Base-by-base conservation (phyloP, 2,329 filamentous ascomycete species). In the Bimuria novae-zelandiae region DNA sequence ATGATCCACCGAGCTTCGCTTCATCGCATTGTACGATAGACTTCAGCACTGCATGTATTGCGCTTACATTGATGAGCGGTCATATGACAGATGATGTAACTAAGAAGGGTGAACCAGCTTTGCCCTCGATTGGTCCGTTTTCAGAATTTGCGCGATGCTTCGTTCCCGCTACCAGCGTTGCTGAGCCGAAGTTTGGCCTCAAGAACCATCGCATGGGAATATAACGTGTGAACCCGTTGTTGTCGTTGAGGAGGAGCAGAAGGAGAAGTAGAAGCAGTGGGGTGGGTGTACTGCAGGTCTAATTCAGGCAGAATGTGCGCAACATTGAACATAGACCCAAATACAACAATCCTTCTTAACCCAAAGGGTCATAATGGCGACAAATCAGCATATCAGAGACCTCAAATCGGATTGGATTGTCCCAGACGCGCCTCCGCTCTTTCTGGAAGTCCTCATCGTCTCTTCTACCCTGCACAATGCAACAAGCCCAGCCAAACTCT, bases 1-100 rank as follows among this genome's bases (percentile, higher is more conserved):
- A 51, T 48, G 52, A 51, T 55, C 36, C 2, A 21, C 52, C 52
- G 52, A 55, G 36, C 39, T 41, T n/a, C 33, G 17, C 7, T 30
- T 46, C 29, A 25, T 23, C 17, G 7, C 3, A n/a, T 16, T 10
- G 2, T 3, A 17, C 7, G 5, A 12, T 11, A 1, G 22, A 27
- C 23, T 7, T 42, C 12, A 25, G 12, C 4, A n/a, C 25, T n/a
- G n/a, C n/a, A n/a, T n/a, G n/a, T n/a, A n/a, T n/a, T n/a, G 23
- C n/a, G 25, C 5, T 17, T 10, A 23, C 23, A 30, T 12, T 25
- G 37, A 27, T 14, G 21, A 25, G 21, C 16, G 4, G 4, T 33
- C 3, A 12, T n/a, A 33, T 6, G 30, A 33, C 11, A 30, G 27
- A 7, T 30, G 27, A 30, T 30, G 27, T n/a, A n/a, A n/a, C n/a